These are phyloP conservation scores for Jamesozyma rosinii DNA, from an alignment of 805 yeast genomes.

Conservation along the genomic window DNA sequence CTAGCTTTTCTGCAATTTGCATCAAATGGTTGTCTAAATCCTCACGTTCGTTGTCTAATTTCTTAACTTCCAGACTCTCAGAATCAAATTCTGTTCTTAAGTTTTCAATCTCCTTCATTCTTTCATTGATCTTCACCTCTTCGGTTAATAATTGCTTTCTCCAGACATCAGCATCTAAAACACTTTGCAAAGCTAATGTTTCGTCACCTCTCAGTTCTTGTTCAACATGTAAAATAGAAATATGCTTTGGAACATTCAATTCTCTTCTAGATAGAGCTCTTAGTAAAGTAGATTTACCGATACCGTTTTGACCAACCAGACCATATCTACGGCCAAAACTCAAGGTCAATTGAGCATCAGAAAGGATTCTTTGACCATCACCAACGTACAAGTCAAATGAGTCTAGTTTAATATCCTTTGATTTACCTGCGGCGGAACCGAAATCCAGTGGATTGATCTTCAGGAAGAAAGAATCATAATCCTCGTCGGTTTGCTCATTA, in stretches of 20 bases:
- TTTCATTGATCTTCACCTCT: constrained; percentile 61
- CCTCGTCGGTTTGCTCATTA: constrained; percentile 51
- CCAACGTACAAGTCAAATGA: constrained; percentile 92
- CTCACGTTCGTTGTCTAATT: constrained; percentile 80
- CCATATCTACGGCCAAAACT: constrained; percentile 94
- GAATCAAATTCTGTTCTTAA: constrained; percentile 66
- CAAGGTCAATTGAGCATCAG: constrained; percentile 78
- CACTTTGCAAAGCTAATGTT: constrained; percentile 82
- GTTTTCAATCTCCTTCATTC: constrained; percentile 65
- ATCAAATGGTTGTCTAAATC: constrained; percentile 73
- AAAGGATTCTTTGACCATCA: constrained; percentile 84
- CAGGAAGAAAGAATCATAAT: constrained; percentile 90
- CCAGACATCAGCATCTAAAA: constrained; percentile 99
- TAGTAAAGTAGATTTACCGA: constrained; percentile 92
- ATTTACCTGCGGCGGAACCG: constrained; percentile 84
- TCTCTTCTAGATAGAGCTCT: constrained; percentile 92
- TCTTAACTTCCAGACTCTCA: constrained; percentile 61
- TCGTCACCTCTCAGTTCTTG: constrained; percentile 96
- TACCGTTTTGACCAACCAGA: constrained; percentile 98
- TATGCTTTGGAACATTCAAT: constrained; percentile 86
- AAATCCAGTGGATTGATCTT: constrained; percentile 92
- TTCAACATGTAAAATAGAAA: constrained; percentile 91
- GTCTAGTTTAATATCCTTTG: constrained; percentile 92
- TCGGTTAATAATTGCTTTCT: constrained; percentile 78
- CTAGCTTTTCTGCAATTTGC: constrained; percentile 71